Base-by-base conservation (phyloP, 2,329 filamentous ascomycete genomes). In the Pseudocercospora pini-densiflorae region DNA sequence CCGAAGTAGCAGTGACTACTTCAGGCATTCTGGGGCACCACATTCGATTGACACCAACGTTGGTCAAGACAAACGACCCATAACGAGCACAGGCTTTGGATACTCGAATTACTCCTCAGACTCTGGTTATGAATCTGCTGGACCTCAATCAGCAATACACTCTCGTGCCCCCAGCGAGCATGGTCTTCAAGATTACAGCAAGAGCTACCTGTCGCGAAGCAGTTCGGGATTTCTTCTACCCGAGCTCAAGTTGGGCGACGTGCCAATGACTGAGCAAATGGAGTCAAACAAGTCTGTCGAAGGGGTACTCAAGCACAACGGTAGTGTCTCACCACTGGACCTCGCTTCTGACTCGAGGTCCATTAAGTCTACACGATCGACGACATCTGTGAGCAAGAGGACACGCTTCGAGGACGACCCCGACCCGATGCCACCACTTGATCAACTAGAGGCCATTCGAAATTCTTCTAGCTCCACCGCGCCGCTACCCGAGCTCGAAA, bases 91-190 rank as follows among this genome's bases (percentile, higher is more conserved):
- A 31, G 66, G 62, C 16, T 62, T 53, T 12, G 59, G 64, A 36
- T 62, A 67, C 33, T 49, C 40, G 21, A 62, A 70, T 36, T 62
- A 64, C 21, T 74, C 71, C 3, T 69, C 72, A 43, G 74, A 76
- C 57, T 76, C 74, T 59, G 74, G 74, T 3, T 76, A 75, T 51
- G 70, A 72, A 19, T 75, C 74, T 19, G 66, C 64, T 24, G 70
- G 61, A 14, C 61, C 68, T 4, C 33, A 40, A 0, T 70, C 70
- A 40, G 66, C 62, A 3, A 55, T 63, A 19, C 70, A 70, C 45
- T 76, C 74, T 27, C 71, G 72, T 29, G 66, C 65, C 4, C 68
- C 71, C 5, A 75, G 73, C 57, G 68, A 72, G 61, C 65, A 70
- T 14, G 67, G 67, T 16, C 33, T 66, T 19, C 62, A 63, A 36